phyloP scores from a whole-genome alignment of 257 asterid species.

The Solanum acaule region DNA sequence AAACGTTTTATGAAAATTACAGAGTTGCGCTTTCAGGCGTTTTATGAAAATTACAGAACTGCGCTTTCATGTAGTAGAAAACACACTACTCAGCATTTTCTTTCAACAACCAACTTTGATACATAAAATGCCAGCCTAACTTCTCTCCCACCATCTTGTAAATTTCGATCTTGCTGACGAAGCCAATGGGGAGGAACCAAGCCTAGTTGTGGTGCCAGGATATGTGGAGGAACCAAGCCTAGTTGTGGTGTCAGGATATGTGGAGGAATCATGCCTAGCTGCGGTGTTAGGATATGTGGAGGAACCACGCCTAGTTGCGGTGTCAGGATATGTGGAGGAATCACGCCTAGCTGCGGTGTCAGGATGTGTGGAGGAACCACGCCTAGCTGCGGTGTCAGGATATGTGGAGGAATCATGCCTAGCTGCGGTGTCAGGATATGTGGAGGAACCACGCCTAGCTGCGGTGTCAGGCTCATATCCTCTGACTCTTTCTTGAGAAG shows the following conservation, averaged over 20 bases:
- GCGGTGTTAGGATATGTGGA: not conserved
- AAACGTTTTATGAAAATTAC: not conserved
- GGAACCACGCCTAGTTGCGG: not conserved
- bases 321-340: not conserved
- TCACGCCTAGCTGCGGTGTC: not conserved
- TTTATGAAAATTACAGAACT: not conserved
- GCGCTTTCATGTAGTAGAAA: not conserved
- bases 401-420: not conserved
- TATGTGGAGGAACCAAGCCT: not conserved
- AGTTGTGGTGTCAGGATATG: not conserved
- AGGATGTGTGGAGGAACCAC: not conserved
- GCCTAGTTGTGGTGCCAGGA: not conserved
- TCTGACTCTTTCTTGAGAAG: not conserved
- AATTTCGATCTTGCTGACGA: constrained; percentile 11
- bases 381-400: not conserved
- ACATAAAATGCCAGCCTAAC: not conserved
- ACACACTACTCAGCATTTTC: not conserved
- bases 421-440: not conserved
- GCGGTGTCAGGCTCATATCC: not conserved
- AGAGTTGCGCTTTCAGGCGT: not conserved
- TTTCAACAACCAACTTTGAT: not conserved
- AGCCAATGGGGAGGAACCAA: constrained; percentile 2
- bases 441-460: not conserved
- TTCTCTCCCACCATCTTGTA: constrained; percentile 1
- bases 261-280: not conserved